phyloP scores from a whole-genome alignment of 2,329 filamentous ascomycete species.

The Metarhizium humberi region DNA sequence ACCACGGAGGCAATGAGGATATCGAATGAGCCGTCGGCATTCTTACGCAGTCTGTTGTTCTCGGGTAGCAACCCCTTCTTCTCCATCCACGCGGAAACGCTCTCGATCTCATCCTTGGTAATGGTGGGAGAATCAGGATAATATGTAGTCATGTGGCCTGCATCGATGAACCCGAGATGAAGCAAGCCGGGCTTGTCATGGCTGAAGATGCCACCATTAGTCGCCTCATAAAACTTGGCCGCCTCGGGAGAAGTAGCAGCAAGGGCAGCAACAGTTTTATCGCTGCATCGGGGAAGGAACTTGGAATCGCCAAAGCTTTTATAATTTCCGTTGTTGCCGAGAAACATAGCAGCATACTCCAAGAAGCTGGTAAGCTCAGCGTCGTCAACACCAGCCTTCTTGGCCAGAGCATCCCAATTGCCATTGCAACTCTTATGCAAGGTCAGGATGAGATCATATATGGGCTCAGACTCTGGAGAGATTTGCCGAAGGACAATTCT shows the following conservation, averaged over 20 bases:
- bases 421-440: constrained; percentile 58
- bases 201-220: constrained; percentile 64
- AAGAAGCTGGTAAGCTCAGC: constrained; percentile 60
- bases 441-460: constrained; percentile 71
- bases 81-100: constrained; percentile 64
- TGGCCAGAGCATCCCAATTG: constrained; percentile 60
- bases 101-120: constrained; percentile 64
- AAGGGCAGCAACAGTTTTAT: constrained; percentile 55
- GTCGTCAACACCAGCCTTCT: constrained; percentile 54
- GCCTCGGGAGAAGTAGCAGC: constrained; percentile 52
- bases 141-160: constrained; percentile 72
- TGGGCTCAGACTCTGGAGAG: constrained; percentile 71
- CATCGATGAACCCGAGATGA: constrained; percentile 66
- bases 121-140: constrained; percentile 70
- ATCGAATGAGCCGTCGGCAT: constrained; percentile 54
- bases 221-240: constrained; percentile 55
- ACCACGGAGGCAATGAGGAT: constrained; percentile 65
- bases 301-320: constrained; percentile 82
- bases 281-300: constrained; percentile 64
- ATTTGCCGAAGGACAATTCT: constrained; percentile 73
- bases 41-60: constrained; percentile 68
- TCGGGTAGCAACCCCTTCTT: constrained; percentile 63
- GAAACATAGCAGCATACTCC: constrained; percentile 68
- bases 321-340: constrained; percentile 77
- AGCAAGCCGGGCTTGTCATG: constrained; percentile 54